phyloP scores from a whole-genome alignment of 2,329 filamentous ascomycete species.

The Cladosporium sp. region DNA sequence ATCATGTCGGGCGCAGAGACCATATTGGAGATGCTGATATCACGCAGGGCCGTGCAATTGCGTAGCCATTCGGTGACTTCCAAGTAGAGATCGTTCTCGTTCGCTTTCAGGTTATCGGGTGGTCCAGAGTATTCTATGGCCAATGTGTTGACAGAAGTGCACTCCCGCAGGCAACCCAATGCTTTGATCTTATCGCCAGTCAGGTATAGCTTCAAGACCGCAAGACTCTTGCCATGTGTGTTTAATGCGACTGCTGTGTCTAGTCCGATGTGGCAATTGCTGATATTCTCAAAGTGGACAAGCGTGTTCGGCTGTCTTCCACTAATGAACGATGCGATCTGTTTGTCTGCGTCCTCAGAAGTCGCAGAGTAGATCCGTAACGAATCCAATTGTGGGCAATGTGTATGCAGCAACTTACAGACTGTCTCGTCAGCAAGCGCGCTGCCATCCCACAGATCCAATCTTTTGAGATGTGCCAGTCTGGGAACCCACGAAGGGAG shows the following conservation, averaged over 20 bases:
- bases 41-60: slow-evolving; percentile 48
- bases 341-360: slow-evolving; percentile 49
- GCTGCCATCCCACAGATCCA: slow-evolving; percentile 60
- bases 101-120: slow-evolving; percentile 45
- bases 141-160: slow-evolving; percentile 47
- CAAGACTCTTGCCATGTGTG: slow-evolving; percentile 53
- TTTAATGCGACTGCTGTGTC: slow-evolving; percentile 53
- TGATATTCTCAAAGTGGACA: slow-evolving; percentile 55
- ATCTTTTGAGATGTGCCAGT: slow-evolving; percentile 53
- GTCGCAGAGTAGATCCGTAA: slow-evolving; percentile 54
- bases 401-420: slow-evolving; percentile 49
- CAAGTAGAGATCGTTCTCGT: slow-evolving; percentile 50
- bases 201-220: slow-evolving; percentile 49
- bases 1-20: slow-evolving; percentile 51
- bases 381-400: slow-evolving; percentile 59
- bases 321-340: slow-evolving; percentile 56
- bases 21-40: slow-evolving; percentile 50
- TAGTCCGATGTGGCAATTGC: slow-evolving; percentile 50
- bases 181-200: slow-evolving; percentile 47
- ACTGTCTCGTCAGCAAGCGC: slow-evolving; percentile 54
- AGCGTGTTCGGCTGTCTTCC: slow-evolving; percentile 55
- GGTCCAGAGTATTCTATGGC: slow-evolving; percentile 45
- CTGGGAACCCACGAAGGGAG: slow-evolving; percentile 58
- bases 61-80: slow-evolving; percentile 53
- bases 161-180: slow-evolving; percentile 46